Evolutionary conservation across 2,329 filamentous ascomycete species (phyloP), one percentile per base, ranked within the genome.

Genomic region (Botrytis squamosa): DNA sequence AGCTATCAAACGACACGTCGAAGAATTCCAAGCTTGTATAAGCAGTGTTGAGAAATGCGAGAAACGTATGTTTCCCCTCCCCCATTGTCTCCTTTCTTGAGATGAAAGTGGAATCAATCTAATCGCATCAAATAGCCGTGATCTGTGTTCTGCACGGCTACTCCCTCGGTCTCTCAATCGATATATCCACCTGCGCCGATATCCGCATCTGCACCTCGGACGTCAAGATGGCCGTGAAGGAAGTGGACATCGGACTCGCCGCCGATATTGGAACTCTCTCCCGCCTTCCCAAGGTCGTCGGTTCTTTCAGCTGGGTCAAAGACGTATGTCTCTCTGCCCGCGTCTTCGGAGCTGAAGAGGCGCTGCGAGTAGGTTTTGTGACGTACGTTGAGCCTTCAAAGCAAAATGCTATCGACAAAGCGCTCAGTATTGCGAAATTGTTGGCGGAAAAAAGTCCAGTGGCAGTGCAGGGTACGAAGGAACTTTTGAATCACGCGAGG

Each of bases 371-470:
- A 1, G 93, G 93, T 0, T 90, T 93, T 73, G 91, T 94, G 64
- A 91, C 88, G 80, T 85, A 86, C 62, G 90, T 94, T 42, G 86
- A 87, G 73, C 86, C 87, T 64, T 85, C 83, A 74, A 93, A 96
- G 84, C 85, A 85, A 29, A 87, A 86, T 62, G 88, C 91, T 3
- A 81, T 97, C 38, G 83, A 84, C 59, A 87, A 87, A 55, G 94
- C 87, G 0, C 66, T 95, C 75, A 85, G 88, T 75, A 80, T 93
- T 79, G 93, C 91, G 0, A 83, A 80, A 18, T 78, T 90, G 79
- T 88, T 98, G 74, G 92, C 93, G 42, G 85, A 82, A 29, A 98
- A 98, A 87, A 96, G 93, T 80, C 95, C 95, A 0, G 90, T 98
- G 36, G 94, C 94, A 1, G 92, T 95, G 76, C 89, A 94, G 84